Evolutionary conservation across 176 grass and related monocot species (phyloP).

Genomic region (Musa beccarii): DNA sequence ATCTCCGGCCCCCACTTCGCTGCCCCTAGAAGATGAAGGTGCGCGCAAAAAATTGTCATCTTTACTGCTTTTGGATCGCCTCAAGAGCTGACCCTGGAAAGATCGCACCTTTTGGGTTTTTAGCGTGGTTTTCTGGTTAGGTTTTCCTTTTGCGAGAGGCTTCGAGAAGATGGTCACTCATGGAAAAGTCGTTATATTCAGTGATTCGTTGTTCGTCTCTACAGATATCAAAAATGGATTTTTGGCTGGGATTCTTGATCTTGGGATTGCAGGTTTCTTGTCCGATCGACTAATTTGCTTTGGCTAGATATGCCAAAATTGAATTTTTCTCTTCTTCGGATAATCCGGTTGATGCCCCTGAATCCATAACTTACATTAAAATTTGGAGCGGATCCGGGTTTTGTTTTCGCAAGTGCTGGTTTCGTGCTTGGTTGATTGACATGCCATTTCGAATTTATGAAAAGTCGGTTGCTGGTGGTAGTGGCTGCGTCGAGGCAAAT

Average conservation of each 20-base stretch:
- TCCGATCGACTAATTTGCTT: slow-evolving; percentile 4
- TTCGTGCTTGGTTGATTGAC: background rate
- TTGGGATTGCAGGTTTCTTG: slow-evolving; percentile 16
- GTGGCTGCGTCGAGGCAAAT: background rate
- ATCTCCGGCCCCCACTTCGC: slow-evolving; percentile 2
- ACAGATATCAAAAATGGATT: background rate
- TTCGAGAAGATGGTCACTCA: background rate
- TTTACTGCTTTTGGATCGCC: background rate
- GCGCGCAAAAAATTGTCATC: background rate
- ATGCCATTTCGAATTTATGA: background rate
- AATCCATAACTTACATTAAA: too few species aligned
- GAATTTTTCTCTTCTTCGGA: too few species aligned
- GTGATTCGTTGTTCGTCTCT: too few species aligned
- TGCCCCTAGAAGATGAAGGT: slow-evolving; percentile 62
- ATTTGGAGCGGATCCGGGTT: too few species aligned
- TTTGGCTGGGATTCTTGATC: background rate
- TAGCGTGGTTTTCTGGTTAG: slow-evolving; percentile 19
- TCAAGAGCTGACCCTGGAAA: background rate
- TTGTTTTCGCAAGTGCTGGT: background rate
- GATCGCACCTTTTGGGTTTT: slow-evolving; percentile 6
- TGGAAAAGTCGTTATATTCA: too few species aligned
- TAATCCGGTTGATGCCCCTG: too few species aligned
- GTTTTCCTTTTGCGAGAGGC: slow-evolving; percentile 11
- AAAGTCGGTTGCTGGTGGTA: background rate
- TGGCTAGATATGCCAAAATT: too few species aligned